Conservation (phyloP, 2,329 filamentous ascomycete species). For the Apiospora hydei region DNA sequence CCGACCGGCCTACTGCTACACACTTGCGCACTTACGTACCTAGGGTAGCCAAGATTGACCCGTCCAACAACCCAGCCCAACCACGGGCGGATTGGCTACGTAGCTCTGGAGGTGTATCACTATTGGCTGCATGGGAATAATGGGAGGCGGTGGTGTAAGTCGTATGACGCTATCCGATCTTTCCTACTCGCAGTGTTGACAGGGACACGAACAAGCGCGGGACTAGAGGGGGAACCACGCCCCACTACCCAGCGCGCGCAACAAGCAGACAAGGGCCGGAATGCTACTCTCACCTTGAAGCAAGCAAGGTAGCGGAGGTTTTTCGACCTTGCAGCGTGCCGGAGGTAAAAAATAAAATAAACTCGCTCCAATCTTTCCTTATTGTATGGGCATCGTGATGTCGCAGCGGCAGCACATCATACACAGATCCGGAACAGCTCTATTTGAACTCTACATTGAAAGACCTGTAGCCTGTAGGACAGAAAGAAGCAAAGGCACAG, state of each 20-base stretch:
- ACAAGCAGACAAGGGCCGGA: conserved; percentile 14
- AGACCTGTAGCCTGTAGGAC: background rate
- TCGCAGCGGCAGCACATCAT: background rate
- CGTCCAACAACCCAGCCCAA: conserved; percentile 16
- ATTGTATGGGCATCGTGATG: conserved; percentile 14
- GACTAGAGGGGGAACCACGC: conserved; percentile 4
- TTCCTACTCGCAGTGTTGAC: conserved; percentile 12
- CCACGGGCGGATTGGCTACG: conserved; percentile 11
- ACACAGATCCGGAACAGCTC: background rate
- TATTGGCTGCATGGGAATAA: conserved; percentile 14
- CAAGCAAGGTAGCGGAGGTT: conserved; percentile 1
- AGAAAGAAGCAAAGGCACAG: background rate
- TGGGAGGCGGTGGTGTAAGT: conserved; percentile 22
- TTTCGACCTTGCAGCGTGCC: conserved; percentile 1
- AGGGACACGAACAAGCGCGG: conserved; percentile 20
- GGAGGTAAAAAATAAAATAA: conserved; percentile 18
- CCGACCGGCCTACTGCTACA: conserved; percentile 4
- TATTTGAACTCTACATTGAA: conserved; percentile 1
- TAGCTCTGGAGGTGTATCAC: background rate
- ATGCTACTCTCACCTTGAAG: conserved; percentile 6
- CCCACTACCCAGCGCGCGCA: conserved; percentile 7
- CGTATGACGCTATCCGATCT: conserved; percentile 26
- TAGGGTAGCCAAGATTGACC: conserved; percentile 11
- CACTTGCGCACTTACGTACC: background rate
- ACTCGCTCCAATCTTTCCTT: conserved; percentile 10